A percentile compares a stretch with the other conserved stretches of the same genome.
phyloP scores from a whole-genome alignment of 2,329 filamentous ascomycete species.

The Clathrospora elynae region DNA sequence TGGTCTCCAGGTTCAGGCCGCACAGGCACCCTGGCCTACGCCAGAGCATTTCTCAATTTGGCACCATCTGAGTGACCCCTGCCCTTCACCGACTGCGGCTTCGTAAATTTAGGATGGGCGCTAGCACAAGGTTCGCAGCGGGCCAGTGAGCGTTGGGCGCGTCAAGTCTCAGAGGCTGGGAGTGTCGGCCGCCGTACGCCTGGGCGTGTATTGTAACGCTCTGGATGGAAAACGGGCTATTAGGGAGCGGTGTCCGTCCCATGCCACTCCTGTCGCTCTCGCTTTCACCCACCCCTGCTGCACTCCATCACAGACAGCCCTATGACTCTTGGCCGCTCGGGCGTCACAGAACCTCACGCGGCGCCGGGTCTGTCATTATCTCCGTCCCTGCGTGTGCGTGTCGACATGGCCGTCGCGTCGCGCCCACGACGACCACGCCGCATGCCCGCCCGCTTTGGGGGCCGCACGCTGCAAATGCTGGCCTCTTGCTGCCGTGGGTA shows the following conservation, averaged over 20 bases:
- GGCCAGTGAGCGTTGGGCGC: conserved; percentile 33
- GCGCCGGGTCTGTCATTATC: conserved; percentile 26
- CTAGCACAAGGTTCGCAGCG: conserved; percentile 33
- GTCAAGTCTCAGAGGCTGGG: conserved; percentile 29
- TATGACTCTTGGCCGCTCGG: conserved; percentile 29
- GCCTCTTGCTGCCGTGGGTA: conserved; percentile 10
- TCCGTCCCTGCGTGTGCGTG: conserved; percentile 22
- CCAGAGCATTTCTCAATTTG: conserved; percentile 33
- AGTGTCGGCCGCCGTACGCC: conserved; percentile 30
- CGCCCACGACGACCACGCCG: too few species aligned
- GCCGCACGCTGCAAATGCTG: conserved; percentile 7
- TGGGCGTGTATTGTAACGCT: conserved; percentile 21
- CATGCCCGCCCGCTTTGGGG: conserved; percentile 16
- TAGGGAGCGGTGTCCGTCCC: conserved; percentile 32
- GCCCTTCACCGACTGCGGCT: conserved; percentile 39
- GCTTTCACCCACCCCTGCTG: conserved; percentile 10
- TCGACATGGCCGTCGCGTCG: too few species aligned
- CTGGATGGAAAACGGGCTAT: conserved; percentile 25
- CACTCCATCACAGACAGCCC: conserved; percentile 25
- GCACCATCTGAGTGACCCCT: conserved; percentile 32
- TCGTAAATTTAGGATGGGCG: conserved; percentile 40
- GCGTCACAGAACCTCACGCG: conserved; percentile 13
- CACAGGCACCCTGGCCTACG: conserved; percentile 33
- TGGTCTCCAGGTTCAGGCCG: conserved; percentile 40
- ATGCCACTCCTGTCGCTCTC: conserved; percentile 18